Base-by-base conservation (phyloP, 345 rosid species). In the Eucalyptus decipiens region DNA sequence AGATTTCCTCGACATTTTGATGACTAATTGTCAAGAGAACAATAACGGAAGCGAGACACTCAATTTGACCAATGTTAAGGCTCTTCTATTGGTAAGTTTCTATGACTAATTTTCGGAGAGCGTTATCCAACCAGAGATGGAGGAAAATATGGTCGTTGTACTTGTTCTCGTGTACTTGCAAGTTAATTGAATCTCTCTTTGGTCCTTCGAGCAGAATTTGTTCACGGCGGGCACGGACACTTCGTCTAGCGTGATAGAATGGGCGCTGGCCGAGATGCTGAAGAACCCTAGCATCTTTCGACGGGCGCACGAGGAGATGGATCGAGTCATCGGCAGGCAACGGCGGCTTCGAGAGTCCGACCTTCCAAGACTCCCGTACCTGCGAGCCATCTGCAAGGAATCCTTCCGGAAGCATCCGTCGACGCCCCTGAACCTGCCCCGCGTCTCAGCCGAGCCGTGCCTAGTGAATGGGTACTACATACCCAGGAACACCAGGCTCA, bases 221-320 rank as follows among this genome's bases (percentile, higher is more conserved):
- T 95, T 95, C 90, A 87, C 93, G 3, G 97, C 96, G 4, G 97
- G 97, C 11, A 94, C 95, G 3, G 97, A 95, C 91, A 93, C 97
- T 21, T 91, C 96, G 28, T 94, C 96, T 2, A 95, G 96, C 90
- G 42, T 91, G 37, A 93, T 95, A 45, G 97, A 95, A 87, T 95
- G 96, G 97, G 90, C 96, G 48, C 56, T 95, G 1, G 91, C 93
- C 4, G 96, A 95, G 90, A 92, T 95, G 92, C 13, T 94, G 87
- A 87, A 89, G 11, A 93, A 92, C 87, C 94, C 94, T 2, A 90
- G 32, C 28, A 88, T 88, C 48, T 54, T 48, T 19, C 8, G 43
- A 48, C 86, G 30, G 30, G 89, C 40, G 12, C 85, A 88, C 14
- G 89, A 40, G 49, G 89, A 88, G 89, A 88, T 80, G 89, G 86